These are phyloP conservation scores for Prunus davidiana DNA, from an alignment of 306 rosid species.

Conservation along the genomic window DNA sequence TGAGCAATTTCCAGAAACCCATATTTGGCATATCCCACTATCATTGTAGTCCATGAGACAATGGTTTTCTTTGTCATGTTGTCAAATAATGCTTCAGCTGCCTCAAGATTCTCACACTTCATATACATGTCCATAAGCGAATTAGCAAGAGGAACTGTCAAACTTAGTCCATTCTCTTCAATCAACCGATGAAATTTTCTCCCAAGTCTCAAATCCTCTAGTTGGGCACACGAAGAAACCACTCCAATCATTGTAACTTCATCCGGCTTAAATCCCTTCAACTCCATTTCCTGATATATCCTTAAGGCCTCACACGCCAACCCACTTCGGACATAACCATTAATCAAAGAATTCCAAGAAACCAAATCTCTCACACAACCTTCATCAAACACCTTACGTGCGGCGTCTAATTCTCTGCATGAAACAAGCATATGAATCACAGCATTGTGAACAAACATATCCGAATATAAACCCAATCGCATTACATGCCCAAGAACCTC, in stretches of 20 bases:
- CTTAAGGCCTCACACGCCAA: constrained; percentile 49
- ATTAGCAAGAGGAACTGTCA: constrained; percentile 63
- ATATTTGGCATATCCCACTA: constrained; percentile 71
- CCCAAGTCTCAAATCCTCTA: constrained; percentile 58
- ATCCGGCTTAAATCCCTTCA: constrained; percentile 53
- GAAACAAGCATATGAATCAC: constrained; percentile 58
- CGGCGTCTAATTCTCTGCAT: constrained; percentile 43
- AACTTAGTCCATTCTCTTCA: constrained; percentile 36
- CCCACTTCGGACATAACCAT: constrained; percentile 66
- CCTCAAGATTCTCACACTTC: constrained; percentile 61
- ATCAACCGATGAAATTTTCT: constrained; percentile 47
- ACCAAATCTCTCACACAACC: constrained; percentile 68
- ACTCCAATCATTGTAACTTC: constrained; percentile 81
- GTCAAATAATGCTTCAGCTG: constrained; percentile 50
- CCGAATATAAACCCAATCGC: constrained; percentile 54
- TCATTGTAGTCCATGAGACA: constrained; percentile 75
- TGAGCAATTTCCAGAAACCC: constrained; percentile 57
- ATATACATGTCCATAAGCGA: constrained; percentile 78
- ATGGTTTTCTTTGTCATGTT: constrained; percentile 52
- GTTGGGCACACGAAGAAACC: constrained; percentile 68
- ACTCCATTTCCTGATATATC: constrained; percentile 53
- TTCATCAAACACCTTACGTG: constrained; percentile 57
- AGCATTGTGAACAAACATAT: constrained; percentile 66
- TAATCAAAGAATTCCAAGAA: constrained; percentile 80
- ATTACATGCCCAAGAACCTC: constrained; percentile 61